Conservation (phyloP, 495 filamentous ascomycete species). For the Penicilliopsis zonata region DNA sequence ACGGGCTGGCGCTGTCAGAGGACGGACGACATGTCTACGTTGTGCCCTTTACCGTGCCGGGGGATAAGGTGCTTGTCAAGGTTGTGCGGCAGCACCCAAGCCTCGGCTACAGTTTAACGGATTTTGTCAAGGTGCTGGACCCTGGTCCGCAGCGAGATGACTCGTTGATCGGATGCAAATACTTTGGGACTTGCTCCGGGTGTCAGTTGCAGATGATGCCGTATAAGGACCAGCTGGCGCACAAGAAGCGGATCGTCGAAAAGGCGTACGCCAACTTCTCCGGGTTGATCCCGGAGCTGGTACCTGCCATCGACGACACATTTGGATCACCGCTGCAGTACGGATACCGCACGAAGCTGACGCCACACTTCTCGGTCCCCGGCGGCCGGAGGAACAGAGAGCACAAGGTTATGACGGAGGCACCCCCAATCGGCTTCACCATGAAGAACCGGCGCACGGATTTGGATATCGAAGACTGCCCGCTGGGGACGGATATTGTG, state of each 20-base stretch:
- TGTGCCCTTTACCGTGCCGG: constrained; percentile 79
- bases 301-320: constrained; percentile 70
- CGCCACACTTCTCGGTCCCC: constrained; percentile 83
- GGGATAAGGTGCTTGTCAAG: constrained; percentile 69
- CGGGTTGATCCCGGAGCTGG: constrained; percentile 55
- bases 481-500: constrained; percentile 81
- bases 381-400: constrained; percentile 28
- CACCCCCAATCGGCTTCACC: constrained; percentile 86
- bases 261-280: constrained; percentile 92
- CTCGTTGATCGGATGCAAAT: constrained; percentile 60
- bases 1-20: constrained; percentile 60
- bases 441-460: constrained; percentile 58
- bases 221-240: constrained; percentile 71
- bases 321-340: constrained; percentile 85
- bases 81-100: constrained; percentile 56
- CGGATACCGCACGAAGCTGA: constrained; percentile 90
- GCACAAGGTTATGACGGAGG: constrained; percentile 26
- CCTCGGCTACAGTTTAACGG: constrained; percentile 54
- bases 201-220: constrained; percentile 97
- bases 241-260: constrained; percentile 77
- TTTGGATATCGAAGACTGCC: constrained; percentile 94
- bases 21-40: constrained; percentile 67
- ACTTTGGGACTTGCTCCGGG: constrained; percentile 79
- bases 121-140: constrained; percentile 65
- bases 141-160: constrained; percentile 72